Base-by-base conservation (phyloP, 441 rosid genomes). In the Adansonia madagascariensis region DNA sequence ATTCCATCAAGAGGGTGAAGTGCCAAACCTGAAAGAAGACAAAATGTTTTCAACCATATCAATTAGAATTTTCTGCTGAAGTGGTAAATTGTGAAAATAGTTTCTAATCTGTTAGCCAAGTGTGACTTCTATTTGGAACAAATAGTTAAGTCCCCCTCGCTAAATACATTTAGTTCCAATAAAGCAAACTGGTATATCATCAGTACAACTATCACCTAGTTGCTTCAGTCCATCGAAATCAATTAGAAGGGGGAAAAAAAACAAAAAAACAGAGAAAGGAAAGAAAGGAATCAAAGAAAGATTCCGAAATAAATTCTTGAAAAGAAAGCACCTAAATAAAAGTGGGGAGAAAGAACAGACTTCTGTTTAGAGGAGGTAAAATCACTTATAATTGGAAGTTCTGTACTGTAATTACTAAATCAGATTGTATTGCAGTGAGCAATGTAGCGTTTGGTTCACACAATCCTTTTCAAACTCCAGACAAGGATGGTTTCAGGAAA, bases 1-100 rank as follows among this genome's bases (percentile, higher is more conserved):
- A 95, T 93, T 75, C 99, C 99, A 24, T 95, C 98, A 31, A 95
- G n/a, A 3, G 99, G 99, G 80, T 95, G 94, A 81, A 95, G 90
- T 3, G 99, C 99, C 88, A 95, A 84, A 80, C 99, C 98, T 93
- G 87, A 80, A 61, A 79, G 22, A 70, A 79, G 69, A 76, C 74
- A 78, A 27, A 27, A 49, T 24, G 61, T 35, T 71, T 77, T 60
- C 27, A 14, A 20, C 73, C n/a, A 65, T 31, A 49, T 61, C 66
- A 79, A 11, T 12, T 18, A 61, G 60, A 50, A 43, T 31, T 71
- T 31, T 31, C 60, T 24, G 24, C 55, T 10, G 17, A 67, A 18
- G 31, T 66, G 49, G 49, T 53, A 35, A 15, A 15, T 52, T 14
- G 2, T 27, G 35, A 27, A 24, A 17, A 52, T 27, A 4, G 35